Base-by-base conservation (phyloP, 2,329 filamentous ascomycete genomes). In the Colletotrichum sp. region DNA sequence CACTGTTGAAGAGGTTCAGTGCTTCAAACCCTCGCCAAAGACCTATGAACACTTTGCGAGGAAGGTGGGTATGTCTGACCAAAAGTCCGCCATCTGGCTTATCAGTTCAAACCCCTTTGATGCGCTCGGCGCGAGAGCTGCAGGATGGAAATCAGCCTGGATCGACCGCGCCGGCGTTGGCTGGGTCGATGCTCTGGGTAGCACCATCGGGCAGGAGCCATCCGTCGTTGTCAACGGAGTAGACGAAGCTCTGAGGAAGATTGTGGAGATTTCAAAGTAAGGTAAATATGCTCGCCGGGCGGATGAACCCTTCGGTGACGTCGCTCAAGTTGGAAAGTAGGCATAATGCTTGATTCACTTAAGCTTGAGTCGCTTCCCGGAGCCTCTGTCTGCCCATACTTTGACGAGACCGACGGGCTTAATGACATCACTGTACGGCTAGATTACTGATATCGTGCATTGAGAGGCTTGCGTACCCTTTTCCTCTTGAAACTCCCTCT, bases 21-120 rank as follows among this genome's bases (percentile, higher is more conserved):
- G 86, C 66, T 96, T 90, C 84, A 96, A 96, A 82, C 94, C 94
- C 0, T 87, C 91, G 52, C 89, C 87, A 2, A 89, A 87, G 67
- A 88, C 90, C 3, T 96, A 96, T 80, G 77, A 85, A n/a, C 87
- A 93, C 81, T 84, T 95, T 28, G 87, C 90, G 2, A 78, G 87
- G 77, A 85, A 86, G 43, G 86, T 88, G 3, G 89, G 89, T 4
- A 89, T 89, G 79, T 78, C 84, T 52, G 84, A 83, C 1, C 79
- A 87, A 21, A 85, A 87, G 77, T 84, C 81, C 2, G 85, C 89
- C 30, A 87, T 95, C 16, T 95, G 93, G 93, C 83, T 96, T 9
- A 88, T 96, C 7, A 94, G 90, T 78, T 90, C 91, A 2, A 96
- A 96, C 81, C 92, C 94, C 4, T 96, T 96, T 81, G 94, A 96